Evolutionary conservation across 2,329 filamentous ascomycete species (phyloP).

Genomic region (Madurella fahalii): DNA sequence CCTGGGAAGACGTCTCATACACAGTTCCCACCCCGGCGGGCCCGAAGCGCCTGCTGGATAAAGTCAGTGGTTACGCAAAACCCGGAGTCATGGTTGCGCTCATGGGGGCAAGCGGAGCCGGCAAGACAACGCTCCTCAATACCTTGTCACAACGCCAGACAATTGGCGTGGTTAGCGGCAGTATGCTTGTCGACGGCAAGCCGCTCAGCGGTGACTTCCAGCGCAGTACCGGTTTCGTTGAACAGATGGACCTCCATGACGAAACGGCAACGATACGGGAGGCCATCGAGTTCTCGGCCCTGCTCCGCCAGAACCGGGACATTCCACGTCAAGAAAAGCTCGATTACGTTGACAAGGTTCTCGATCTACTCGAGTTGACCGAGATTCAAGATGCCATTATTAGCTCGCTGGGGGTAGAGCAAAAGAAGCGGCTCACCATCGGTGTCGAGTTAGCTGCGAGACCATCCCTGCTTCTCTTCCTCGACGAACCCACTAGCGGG

Average conservation of each 20-base stretch:
- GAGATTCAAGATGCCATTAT: slow-evolving; percentile 66
- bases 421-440: slow-evolving; percentile 60
- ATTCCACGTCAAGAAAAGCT: slow-evolving; percentile 59
- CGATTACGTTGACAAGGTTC: slow-evolving; percentile 66
- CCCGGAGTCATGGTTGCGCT: slow-evolving; percentile 76
- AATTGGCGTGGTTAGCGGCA: slow-evolving; percentile 61
- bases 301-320: slow-evolving; percentile 59
- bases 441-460: slow-evolving; percentile 72
- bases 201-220: slow-evolving; percentile 62
- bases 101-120: slow-evolving; percentile 77
- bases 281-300: slow-evolving; percentile 61
- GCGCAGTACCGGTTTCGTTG: slow-evolving; percentile 66
- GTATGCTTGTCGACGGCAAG: slow-evolving; percentile 65
- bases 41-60: slow-evolving; percentile 42
- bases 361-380: slow-evolving; percentile 64
- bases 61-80: slow-evolving; percentile 72
- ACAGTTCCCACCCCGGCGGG: slow-evolving; percentile 52
- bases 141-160: slow-evolving; percentile 66
- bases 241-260: slow-evolving; percentile 68
- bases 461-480: slow-evolving; percentile 66
- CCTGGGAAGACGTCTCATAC: slow-evolving; percentile 67
- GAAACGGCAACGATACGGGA: slow-evolving; percentile 64
- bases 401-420: slow-evolving; percentile 52
- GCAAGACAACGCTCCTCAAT: slow-evolving; percentile 80
- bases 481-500: slow-evolving; percentile 73